Evolutionary conservation across 164 flowering plant genomes (phyloP).

Genomic region (Echeveria elegans): DNA sequence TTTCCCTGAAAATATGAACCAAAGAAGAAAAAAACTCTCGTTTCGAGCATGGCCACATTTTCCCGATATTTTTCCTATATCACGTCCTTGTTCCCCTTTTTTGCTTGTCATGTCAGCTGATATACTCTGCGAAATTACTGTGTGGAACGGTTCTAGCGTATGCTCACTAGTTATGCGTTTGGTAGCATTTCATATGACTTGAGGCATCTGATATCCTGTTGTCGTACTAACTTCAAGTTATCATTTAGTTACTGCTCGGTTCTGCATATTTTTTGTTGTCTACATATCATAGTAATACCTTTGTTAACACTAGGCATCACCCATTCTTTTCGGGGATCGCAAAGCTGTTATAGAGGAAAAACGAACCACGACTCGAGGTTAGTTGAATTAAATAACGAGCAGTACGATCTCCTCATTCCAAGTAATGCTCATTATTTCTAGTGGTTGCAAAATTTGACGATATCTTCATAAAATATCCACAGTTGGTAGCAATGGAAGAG

Average conservation of each 20-base stretch:
- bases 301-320: constrained; percentile 33
- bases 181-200: too few relatives aligned
- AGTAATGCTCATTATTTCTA: too few relatives aligned
- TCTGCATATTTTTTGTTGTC: too few relatives aligned
- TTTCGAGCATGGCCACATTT: too few relatives aligned
- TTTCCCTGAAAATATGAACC: neutral
- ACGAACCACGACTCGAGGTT: constrained; percentile 59
- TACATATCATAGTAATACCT: neutral
- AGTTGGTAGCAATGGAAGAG: constrained; percentile 51
- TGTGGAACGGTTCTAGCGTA: too few relatives aligned
- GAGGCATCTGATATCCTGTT: too few relatives aligned
- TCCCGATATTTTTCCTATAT: too few relatives aligned
- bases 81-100: neutral
- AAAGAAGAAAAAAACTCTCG: too few relatives aligned
- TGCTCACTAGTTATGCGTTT: too few relatives aligned
- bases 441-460: too few relatives aligned
- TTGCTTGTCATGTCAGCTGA: neutral
- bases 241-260: too few relatives aligned
- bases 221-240: neutral
- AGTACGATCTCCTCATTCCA: neutral
- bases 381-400: neutral
- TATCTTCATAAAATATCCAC: constrained; percentile 12
- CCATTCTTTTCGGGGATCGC: constrained; percentile 42
- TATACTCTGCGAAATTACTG: neutral
- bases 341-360: constrained; percentile 58